Evolutionary conservation across 768 basidiomycete genomes (phyloP).

Genomic region (Paxillus involutus): DNA sequence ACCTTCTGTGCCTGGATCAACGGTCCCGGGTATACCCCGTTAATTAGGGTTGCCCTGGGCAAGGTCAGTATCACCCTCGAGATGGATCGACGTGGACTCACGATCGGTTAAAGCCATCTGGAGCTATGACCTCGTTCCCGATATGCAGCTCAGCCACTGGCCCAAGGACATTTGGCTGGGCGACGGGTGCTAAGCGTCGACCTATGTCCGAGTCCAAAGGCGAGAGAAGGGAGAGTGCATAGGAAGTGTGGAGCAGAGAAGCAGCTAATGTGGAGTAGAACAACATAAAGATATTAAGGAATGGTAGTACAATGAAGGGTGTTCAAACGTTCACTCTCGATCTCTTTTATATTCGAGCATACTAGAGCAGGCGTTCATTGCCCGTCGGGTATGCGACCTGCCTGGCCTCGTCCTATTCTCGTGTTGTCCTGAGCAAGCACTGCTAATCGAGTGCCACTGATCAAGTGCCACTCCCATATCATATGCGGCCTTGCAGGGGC

Average conservation of each 20-base stretch:
- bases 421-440: too few species aligned
- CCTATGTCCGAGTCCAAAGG: too few species aligned
- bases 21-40: not conserved
- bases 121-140: conserved; percentile 20
- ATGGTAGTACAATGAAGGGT: not conserved
- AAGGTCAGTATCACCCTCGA: not conserved
- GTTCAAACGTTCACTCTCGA: too few species aligned
- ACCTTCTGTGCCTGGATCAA: conserved; percentile 3
- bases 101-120: not conserved
- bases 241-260: not conserved
- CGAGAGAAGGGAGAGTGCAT: not conserved
- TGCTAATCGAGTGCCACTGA: too few species aligned
- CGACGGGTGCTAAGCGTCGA: not conserved
- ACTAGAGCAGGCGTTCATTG: too few species aligned
- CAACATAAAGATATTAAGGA: not conserved
- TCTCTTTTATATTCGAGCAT: too few species aligned
- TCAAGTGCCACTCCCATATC: too few species aligned
- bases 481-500: too few species aligned
- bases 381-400: too few species aligned
- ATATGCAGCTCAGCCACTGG: conserved; percentile 28
- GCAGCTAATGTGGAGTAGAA: not conserved
- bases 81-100: not conserved
- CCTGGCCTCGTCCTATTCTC: too few species aligned
- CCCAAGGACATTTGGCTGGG: conserved; percentile 1
- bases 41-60: conserved; percentile 2